Conservation (phyloP, 148 eudicot species). For the Chenopodium quinoa region DNA sequence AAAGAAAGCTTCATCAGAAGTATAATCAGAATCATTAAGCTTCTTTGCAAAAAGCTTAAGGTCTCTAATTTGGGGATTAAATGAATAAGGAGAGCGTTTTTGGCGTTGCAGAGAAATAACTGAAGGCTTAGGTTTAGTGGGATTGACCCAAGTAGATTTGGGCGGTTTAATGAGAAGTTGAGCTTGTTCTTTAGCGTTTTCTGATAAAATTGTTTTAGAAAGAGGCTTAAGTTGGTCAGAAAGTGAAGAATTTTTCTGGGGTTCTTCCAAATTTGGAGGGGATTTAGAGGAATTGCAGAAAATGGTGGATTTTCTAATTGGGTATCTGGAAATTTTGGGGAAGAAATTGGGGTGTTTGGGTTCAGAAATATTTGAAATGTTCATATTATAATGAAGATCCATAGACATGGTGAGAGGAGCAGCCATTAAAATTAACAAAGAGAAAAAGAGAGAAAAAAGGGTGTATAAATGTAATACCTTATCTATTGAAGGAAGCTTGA, state of each 20-base stretch:
- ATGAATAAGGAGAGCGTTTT: conserved; percentile 39
- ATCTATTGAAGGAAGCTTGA: conserved; percentile 7
- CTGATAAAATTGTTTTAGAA: conserved; percentile 48
- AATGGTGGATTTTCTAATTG: conserved; percentile 36
- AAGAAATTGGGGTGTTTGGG: conserved; percentile 36
- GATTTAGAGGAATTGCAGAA: conserved; percentile 43
- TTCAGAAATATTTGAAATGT: conserved; percentile 35
- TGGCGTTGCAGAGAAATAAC: conserved; percentile 79
- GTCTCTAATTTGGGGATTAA: conserved; percentile 72
- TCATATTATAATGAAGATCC: conserved; percentile 39
- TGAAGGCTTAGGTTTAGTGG: conserved; percentile 62
- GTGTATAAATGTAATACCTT: conserved; percentile 14
- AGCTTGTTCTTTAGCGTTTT: conserved; percentile 32
- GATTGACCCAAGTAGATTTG: conserved; percentile 90
- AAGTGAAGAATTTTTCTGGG: conserved; percentile 57
- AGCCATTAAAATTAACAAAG: conserved; percentile 40
- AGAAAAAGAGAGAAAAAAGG: conserved; percentile 12
- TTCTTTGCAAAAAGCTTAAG: conserved; percentile 62
- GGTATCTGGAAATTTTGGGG: conserved; percentile 26
- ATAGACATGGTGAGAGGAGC: conserved; percentile 56
- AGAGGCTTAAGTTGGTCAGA: conserved; percentile 76
- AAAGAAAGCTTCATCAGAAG: conserved; percentile 45
- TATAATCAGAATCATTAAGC: conserved; percentile 52
- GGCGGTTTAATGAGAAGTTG: conserved; percentile 55
- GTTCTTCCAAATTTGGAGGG: conserved; percentile 31